Conservation (phyloP, 805 yeast species). For the Ogataea salicorniae region DNA sequence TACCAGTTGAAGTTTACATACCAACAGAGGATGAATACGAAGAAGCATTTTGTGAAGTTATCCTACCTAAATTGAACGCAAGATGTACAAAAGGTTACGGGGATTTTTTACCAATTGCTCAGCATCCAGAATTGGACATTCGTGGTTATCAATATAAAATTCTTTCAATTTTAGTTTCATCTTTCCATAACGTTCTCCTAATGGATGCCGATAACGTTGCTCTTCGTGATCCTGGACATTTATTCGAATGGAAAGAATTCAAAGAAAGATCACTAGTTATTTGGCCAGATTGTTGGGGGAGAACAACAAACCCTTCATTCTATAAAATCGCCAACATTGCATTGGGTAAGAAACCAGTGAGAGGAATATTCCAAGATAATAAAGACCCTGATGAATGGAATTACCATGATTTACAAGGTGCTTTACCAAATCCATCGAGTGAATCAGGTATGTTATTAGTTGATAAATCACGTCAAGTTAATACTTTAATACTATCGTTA, state of each 20-base stretch:
- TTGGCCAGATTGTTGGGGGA: slow-evolving; percentile 72
- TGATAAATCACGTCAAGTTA: slow-evolving; percentile 50
- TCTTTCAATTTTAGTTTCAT: slow-evolving; percentile 42
- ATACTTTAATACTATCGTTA: slow-evolving; percentile 49
- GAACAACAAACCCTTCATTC: slow-evolving; percentile 58
- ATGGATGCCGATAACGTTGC: slow-evolving; percentile 51
- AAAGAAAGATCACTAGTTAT: slow-evolving; percentile 40
- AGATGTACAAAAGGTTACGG: slow-evolving; percentile 38
- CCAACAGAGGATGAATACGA: slow-evolving; percentile 43
- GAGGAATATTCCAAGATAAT: slow-evolving; percentile 26
- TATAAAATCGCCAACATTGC: slow-evolving; percentile 47
- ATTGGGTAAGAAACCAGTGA: slow-evolving; percentile 33
- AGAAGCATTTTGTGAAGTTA: slow-evolving; percentile 36
- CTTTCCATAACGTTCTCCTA: slow-evolving; percentile 42
- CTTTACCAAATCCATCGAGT: slow-evolving; percentile 61
- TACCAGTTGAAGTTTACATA: slow-evolving; percentile 49
- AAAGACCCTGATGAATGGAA: slow-evolving; percentile 29
- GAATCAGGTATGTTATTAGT: slow-evolving; percentile 68
- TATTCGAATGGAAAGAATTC: slow-evolving; percentile 42
- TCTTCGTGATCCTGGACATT: slow-evolving; percentile 35
- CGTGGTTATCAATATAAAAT: slow-evolving; percentile 49
- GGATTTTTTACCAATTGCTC: slow-evolving; percentile 26
- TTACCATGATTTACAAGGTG: slow-evolving; percentile 57
- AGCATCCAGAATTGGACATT: slow-evolving; percentile 25
- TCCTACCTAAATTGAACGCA: slow-evolving; percentile 40